Evolutionary conservation across 768 basidiomycete genomes (phyloP), one percentile per base, ranked within the genome.

Genomic region (Exsudoporus frostii): DNA sequence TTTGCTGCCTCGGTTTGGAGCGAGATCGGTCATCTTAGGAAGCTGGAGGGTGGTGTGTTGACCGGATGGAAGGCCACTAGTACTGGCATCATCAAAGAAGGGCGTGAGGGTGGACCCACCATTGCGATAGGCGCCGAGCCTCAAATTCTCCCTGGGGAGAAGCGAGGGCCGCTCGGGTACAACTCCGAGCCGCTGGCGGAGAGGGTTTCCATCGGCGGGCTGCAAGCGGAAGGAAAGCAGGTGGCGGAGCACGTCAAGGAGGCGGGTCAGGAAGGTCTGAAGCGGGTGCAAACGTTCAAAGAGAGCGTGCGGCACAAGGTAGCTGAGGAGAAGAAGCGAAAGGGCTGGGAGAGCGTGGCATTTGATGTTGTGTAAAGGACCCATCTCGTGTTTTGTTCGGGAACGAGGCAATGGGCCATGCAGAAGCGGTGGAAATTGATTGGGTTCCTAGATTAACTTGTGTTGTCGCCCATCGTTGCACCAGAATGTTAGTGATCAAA

Each of bases 121-220:
- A 79, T 90, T 44, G 88, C 86, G 0, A 70, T 89, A 72, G 88
- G 88, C 2, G 84, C 79, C 7, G 86, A 86, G 67, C 88, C 88
- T 33, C 88, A 90, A 73, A 80, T 90, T 30, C 66, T 90, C 27
- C 69, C 79, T 25, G 83, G 85, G 0, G 79, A 83, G 56, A 88
- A 90, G 74, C 76, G 73, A 4, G 88, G 87, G 0, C 88, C 88
- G 0, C 61, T 82, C 33, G 87, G 82, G 3, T 82, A 73, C 2
- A 75, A 74, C 5, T 75, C 82, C 3, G 78, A 74, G 54, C 63
- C 70, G 4, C 46, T 74, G 24, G 50, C 42, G 2, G 57, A 60
- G 40, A 45, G n/a, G n/a, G n/a, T n/a, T n/a, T n/a, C n/a, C n/a
- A n/a, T n/a, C n/a, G n/a, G n/a, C n/a, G n/a, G n/a, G n/a, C n/a